Conservation (phyloP, 1,139 yeast species). For the Taphrina sp. region DNA sequence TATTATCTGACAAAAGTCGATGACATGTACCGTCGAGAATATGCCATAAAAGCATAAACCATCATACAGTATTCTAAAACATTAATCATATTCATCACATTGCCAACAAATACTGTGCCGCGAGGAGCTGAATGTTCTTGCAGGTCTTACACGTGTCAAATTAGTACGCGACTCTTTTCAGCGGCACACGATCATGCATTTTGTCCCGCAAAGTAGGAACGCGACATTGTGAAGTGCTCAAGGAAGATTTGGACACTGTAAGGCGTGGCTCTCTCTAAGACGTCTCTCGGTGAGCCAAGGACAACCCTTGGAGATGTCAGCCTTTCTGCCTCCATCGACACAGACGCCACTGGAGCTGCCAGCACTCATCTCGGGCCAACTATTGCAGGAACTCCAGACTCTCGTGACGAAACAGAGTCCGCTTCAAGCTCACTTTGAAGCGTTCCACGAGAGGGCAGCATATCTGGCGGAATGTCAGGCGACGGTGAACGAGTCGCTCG, state of each 20-base stretch:
- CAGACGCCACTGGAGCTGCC: constrained; percentile 4
- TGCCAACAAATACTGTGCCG: too few relatives aligned
- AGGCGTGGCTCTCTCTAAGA: too few relatives aligned
- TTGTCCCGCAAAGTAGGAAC: too few relatives aligned
- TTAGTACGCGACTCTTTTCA: too few relatives aligned
- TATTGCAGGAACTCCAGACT: too few relatives aligned
- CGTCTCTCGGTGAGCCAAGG: too few relatives aligned
- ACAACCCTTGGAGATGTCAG: too few relatives aligned
- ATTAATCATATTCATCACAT: neutral
- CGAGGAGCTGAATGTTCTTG: too few relatives aligned
- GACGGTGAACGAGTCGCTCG: neutral
- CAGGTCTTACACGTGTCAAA: too few relatives aligned
- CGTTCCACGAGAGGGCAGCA: constrained; percentile 1
- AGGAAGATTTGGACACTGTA: too few relatives aligned
- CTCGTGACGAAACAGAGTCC: neutral
- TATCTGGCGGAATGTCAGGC: constrained; percentile 14
- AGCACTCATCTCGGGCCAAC: neutral
- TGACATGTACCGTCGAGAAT: constrained; percentile 66
- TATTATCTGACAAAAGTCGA: constrained; percentile 83
- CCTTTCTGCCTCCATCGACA: neutral
- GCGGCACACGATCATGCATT: too few relatives aligned
- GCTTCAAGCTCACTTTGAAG: constrained; percentile 1
- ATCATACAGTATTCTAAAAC: neutral
- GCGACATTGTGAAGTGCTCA: too few relatives aligned
- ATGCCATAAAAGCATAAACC: constrained; percentile 19